phyloP scores from a whole-genome alignment of 164 flowering plant genomes.

The Brasenia schreberi region DNA sequence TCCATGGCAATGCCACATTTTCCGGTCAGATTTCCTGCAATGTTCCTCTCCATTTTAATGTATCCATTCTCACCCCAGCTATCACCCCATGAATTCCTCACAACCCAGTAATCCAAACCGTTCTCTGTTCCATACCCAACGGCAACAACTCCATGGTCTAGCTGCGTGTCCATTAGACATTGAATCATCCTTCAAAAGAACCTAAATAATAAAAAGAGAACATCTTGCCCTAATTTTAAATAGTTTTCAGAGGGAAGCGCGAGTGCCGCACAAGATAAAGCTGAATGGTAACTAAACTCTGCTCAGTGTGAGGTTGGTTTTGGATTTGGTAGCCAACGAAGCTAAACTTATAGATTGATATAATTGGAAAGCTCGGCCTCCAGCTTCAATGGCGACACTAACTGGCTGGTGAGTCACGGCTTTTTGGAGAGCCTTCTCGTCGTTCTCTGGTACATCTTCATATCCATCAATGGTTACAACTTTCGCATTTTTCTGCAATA shows the following conservation, averaged over 20 bases:
- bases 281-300: too few species aligned
- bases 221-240: too few species aligned
- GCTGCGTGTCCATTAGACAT: slow-evolving; percentile 1
- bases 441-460: slow-evolving; percentile 62
- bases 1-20: slow-evolving; percentile 68
- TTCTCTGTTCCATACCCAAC: slow-evolving; percentile 7
- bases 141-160: slow-evolving; percentile 3
- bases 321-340: too few species aligned
- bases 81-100: slow-evolving; percentile 6
- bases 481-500: slow-evolving; percentile 66
- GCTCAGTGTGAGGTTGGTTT: too few species aligned
- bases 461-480: slow-evolving; percentile 66
- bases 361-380: slow-evolving; percentile 65
- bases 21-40: slow-evolving; percentile 18
- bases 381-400: slow-evolving; percentile 75
- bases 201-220: background rate
- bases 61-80: slow-evolving; percentile 7
- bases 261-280: too few species aligned
- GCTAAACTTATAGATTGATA: slow-evolving; percentile 18
- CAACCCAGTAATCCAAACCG: slow-evolving; percentile 3
- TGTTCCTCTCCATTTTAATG: slow-evolving; percentile 21
- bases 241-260: too few species aligned
- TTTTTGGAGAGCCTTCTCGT: slow-evolving; percentile 54
- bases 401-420: slow-evolving; percentile 76
- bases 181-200: background rate